These are phyloP conservation scores for Paraphoma sp. DNA, from an alignment of 2,329 filamentous ascomycete genomes.

Conservation along the genomic window DNA sequence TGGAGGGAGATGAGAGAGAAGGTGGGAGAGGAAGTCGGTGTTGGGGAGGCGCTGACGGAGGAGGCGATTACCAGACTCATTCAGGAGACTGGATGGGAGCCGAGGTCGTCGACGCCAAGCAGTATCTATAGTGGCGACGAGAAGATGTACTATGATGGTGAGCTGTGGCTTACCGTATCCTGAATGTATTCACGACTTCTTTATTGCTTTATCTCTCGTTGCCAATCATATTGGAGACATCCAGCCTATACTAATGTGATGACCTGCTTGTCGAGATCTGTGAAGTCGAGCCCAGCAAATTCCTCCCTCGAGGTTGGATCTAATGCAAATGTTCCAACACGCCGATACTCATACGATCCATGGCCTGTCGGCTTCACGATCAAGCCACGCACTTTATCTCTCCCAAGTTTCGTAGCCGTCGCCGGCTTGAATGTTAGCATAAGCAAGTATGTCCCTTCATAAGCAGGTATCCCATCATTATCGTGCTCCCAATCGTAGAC, in stretches of 20 bases:
- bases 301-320: background rate
- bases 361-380: background rate
- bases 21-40: background rate
- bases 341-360: background rate
- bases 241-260: background rate
- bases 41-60: slow-evolving; percentile 11
- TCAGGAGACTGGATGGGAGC: background rate
- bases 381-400: background rate
- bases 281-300: background rate
- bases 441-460: background rate
- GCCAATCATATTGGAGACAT: background rate
- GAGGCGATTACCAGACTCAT: slow-evolving; percentile 5
- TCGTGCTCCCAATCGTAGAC: no score
- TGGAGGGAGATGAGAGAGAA: slow-evolving; percentile 1
- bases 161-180: slow-evolving; percentile 1
- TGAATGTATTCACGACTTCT: background rate
- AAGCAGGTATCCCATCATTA: background rate
- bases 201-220: background rate
- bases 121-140: background rate
- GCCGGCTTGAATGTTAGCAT: background rate
- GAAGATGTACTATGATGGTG: slow-evolving; percentile 1
- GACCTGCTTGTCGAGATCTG: background rate
- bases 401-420: background rate
- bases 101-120: background rate
- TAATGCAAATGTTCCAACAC: background rate